Evolutionary conservation across 1,139 yeast genomes (phyloP).

Genomic region (Sugiyamaella novakii): DNA sequence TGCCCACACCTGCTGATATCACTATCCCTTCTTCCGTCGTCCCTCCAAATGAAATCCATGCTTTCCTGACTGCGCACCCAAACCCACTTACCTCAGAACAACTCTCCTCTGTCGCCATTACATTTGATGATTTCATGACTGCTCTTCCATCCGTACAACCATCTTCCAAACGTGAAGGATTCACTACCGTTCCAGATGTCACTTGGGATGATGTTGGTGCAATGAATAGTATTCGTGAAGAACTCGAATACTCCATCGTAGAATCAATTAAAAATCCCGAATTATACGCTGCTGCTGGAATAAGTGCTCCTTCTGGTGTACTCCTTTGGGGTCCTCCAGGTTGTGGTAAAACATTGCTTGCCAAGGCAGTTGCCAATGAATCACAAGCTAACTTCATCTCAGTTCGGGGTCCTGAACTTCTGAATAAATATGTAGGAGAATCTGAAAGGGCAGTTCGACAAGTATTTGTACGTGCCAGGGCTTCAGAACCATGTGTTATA

Average conservation of each 20-base stretch:
- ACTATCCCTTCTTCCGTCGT: neutral
- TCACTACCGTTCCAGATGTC: constrained; percentile 98
- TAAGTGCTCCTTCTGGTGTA: constrained; percentile 96
- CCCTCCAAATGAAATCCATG: constrained; percentile 12
- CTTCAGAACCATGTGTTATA: constrained; percentile 92
- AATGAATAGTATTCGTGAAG: constrained; percentile 73
- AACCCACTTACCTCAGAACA: constrained; percentile 75
- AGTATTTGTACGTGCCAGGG: constrained; percentile 91
- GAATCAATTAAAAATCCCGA: constrained; percentile 96
- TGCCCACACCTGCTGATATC: neutral
- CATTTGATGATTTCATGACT: constrained; percentile 72
- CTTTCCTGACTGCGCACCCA: constrained; percentile 72
- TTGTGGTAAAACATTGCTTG: constrained; percentile 93
- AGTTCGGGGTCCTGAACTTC: constrained; percentile 90
- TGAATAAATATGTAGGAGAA: constrained; percentile 96
- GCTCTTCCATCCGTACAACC: constrained; percentile 96
- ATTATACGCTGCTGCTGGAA: constrained; percentile 85
- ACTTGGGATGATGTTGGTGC: constrained; percentile 98
- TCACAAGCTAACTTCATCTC: constrained; percentile 94
- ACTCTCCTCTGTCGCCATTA: constrained; percentile 71
- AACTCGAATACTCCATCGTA: constrained; percentile 94
- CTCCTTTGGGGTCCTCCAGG: constrained; percentile 99
- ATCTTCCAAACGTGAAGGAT: constrained; percentile 96
- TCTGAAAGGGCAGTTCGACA: constrained; percentile 94
- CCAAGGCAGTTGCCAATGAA: constrained; percentile 97